These are phyloP conservation scores for Penicillium capsulatum DNA, from an alignment of 2,329 filamentous ascomycete genomes.

Conservation along the genomic window DNA sequence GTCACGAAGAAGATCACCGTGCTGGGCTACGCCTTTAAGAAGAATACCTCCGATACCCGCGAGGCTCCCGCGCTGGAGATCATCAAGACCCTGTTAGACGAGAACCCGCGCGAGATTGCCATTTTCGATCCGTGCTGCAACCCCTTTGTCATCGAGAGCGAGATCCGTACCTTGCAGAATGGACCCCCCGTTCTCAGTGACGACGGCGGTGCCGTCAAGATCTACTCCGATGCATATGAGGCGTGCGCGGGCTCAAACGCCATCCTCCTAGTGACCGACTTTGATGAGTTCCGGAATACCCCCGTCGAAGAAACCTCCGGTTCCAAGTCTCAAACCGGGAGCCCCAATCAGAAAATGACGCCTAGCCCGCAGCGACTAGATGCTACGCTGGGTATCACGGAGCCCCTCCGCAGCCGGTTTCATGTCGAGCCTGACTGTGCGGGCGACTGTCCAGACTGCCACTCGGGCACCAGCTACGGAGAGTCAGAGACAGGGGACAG, in stretches of 20 bases:
- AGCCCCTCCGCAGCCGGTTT: not conserved
- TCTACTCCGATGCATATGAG: slow-evolving; percentile 14
- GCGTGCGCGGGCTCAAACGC: slow-evolving; percentile 14
- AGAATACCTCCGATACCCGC: slow-evolving; percentile 70
- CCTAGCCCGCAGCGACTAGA: not conserved
- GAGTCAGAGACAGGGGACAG: not conserved
- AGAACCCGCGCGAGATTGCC: slow-evolving; percentile 14
- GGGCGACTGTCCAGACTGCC: slow-evolving; percentile 16
- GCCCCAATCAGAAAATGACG: not conserved
- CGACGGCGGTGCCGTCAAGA: slow-evolving; percentile 15
- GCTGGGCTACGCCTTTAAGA: slow-evolving; percentile 74
- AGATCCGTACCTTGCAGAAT: slow-evolving; percentile 10
- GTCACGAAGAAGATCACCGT: slow-evolving; percentile 68
- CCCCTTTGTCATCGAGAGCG: slow-evolving; percentile 10
- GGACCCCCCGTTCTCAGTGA: slow-evolving; percentile 13
- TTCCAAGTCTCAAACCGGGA: not conserved
- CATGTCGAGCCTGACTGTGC: slow-evolving; percentile 12
- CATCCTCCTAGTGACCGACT: slow-evolving; percentile 17
- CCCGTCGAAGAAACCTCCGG: not conserved
- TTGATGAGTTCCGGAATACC: slow-evolving; percentile 16
- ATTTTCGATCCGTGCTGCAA: slow-evolving; percentile 18
- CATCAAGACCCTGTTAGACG: slow-evolving; percentile 14
- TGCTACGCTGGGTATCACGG: slow-evolving; percentile 7
- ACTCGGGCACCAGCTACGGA: slow-evolving; percentile 7
- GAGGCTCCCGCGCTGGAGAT: slow-evolving; percentile 56